A percentile compares a stretch with the other conserved stretches of the same genome.
phyloP scores from a whole-genome alignment of 2,329 filamentous ascomycete species.

The Aspergillus quadricinctus region DNA sequence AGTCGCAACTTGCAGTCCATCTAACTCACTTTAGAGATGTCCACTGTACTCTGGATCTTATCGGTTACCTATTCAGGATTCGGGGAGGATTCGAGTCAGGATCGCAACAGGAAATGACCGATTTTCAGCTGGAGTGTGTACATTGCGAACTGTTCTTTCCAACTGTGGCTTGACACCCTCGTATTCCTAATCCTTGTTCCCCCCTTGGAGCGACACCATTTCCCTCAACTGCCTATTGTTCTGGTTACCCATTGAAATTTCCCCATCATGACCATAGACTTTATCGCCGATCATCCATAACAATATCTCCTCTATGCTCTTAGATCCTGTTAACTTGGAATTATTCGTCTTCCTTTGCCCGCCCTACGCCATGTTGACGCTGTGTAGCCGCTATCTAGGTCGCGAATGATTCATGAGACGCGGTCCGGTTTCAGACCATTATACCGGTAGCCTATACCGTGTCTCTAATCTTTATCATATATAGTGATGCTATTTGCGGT shows the following conservation, averaged over 20 bases:
- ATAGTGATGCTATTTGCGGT: background rate
- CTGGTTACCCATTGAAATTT: background rate
- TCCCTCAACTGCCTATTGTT: background rate
- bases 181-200: conserved; percentile 5
- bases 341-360: too few species aligned
- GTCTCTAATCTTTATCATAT: conserved; percentile 1
- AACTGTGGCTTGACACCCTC: conserved; percentile 17
- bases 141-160: background rate
- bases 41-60: background rate
- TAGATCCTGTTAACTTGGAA: too few species aligned
- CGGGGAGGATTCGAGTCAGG: conserved; percentile 12
- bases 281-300: too few species aligned
- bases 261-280: conserved; percentile 3
- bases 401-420: conserved; percentile 10
- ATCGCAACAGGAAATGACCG: background rate
- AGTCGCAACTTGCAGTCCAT: background rate
- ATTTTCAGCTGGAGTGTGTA: background rate
- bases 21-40: background rate
- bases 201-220: background rate
- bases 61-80: conserved; percentile 2
- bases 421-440: conserved; percentile 6
- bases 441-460: conserved; percentile 12
- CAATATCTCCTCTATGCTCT: too few species aligned
- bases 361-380: background rate
- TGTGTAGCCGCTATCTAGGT: conserved; percentile 9